Percentiles rank a stretch among this genome's conserved stretches.
Conservation (phyloP, 352 stramenopile species). For the Lagenidium sp. region DNA sequence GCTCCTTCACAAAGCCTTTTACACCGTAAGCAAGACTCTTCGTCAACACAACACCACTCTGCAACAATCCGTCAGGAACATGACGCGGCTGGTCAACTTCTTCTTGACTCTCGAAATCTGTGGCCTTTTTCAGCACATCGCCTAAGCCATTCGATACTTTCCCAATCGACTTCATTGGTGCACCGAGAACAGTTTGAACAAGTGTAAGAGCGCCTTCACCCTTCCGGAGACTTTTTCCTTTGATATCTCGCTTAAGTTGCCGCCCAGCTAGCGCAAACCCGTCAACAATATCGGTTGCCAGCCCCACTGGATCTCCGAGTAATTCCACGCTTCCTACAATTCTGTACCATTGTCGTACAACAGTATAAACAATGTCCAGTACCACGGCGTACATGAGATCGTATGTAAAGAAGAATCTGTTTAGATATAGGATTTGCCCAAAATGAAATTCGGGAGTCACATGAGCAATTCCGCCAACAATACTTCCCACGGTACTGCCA, state of each 20-base stretch:
- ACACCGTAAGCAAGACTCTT: constrained; percentile 76
- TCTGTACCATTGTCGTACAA: constrained; percentile 85
- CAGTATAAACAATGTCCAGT: constrained; percentile 56
- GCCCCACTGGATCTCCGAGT: constrained; percentile 71
- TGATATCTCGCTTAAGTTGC: constrained; percentile 76
- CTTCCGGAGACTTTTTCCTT: constrained; percentile 70
- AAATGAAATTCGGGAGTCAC: constrained; percentile 80
- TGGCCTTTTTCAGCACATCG: constrained; percentile 81
- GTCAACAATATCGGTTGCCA: constrained; percentile 81
- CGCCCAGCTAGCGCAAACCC: constrained; percentile 71
- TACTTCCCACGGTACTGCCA: constrained; percentile 74
- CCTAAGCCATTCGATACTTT: constrained; percentile 82
- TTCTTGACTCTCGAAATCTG: constrained; percentile 76
- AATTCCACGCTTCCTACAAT: constrained; percentile 83
- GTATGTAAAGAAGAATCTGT: constrained; percentile 83
- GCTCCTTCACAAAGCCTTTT: constrained; percentile 74
- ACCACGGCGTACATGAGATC: constrained; percentile 72
- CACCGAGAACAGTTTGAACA: constrained; percentile 72
- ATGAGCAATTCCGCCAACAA: constrained; percentile 82
- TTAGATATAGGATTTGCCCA: constrained; percentile 53
- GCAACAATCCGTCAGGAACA: constrained; percentile 62
- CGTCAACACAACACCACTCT: constrained; percentile 63
- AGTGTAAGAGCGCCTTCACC: constrained; percentile 73
- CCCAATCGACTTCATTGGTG: constrained; percentile 60
- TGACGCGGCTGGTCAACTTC: constrained; percentile 55